Percentiles rank a stretch among this genome's conserved stretches.
These are phyloP conservation scores for Cryphonectria japonica DNA, from an alignment of 2,329 filamentous ascomycete genomes.

Conservation along the genomic window DNA sequence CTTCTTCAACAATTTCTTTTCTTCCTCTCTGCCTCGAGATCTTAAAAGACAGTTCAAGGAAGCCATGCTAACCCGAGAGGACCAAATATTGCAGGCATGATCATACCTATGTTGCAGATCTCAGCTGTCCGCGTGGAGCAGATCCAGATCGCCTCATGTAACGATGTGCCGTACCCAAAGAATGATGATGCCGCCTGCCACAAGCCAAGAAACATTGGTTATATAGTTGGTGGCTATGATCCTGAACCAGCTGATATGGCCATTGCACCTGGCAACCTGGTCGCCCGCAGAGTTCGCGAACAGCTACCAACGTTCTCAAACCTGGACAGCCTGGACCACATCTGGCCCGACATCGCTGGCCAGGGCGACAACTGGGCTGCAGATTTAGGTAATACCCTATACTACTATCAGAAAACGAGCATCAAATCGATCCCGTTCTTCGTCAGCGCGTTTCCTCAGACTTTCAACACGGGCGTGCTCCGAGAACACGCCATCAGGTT, in stretches of 20 bases:
- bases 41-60: neutral
- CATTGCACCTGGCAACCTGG: conserved; percentile 17
- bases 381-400: conserved; percentile 14
- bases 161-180: conserved; percentile 10
- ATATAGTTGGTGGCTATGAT: conserved; percentile 17
- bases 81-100: conserved; percentile 1
- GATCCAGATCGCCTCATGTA: conserved; percentile 13
- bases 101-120: conserved; percentile 15
- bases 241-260: conserved; percentile 17
- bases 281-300: conserved; percentile 13
- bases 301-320: conserved; percentile 5
- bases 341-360: conserved; percentile 4
- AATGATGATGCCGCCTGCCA: conserved; percentile 8
- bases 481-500: conserved; percentile 18
- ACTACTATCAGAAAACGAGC: conserved; percentile 20
- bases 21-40: neutral
- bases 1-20: too few species aligned
- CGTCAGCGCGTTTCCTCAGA: conserved; percentile 13
- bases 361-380: conserved; percentile 14
- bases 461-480: conserved; percentile 14
- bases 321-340: conserved; percentile 16
- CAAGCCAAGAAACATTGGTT: conserved; percentile 8
- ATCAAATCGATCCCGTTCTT: conserved; percentile 14
- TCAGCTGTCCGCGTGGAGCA: conserved; percentile 14
- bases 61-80: neutral